Percentiles rank a stretch among this genome's conserved stretches.
Evolutionary conservation across 1,284 basidiomycete species (phyloP).

Genomic region (Psilocybe mexicana): DNA sequence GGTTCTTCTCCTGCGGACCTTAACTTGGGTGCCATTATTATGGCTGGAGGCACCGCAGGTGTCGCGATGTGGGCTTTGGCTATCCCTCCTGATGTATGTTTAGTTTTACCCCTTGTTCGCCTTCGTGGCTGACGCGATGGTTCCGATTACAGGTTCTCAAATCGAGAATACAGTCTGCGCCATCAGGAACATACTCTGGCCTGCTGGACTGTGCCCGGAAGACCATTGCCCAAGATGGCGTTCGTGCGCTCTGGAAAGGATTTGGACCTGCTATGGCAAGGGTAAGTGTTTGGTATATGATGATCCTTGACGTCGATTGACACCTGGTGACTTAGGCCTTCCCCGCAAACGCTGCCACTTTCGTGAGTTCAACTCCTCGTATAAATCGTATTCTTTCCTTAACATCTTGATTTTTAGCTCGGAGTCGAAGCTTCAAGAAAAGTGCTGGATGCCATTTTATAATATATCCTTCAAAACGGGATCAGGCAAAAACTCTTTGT

Average conservation of each 20-base stretch:
- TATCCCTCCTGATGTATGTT: slow-evolving; percentile 88
- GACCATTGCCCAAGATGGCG: slow-evolving; percentile 91
- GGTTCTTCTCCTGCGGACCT: slow-evolving; percentile 79
- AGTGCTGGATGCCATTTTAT: slow-evolving; percentile 67
- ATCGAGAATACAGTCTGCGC: slow-evolving; percentile 96
- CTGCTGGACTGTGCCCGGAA: slow-evolving; percentile 92
- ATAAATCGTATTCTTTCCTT: not conserved
- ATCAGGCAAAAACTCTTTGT: not conserved
- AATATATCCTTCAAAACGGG: slow-evolving; percentile 17
- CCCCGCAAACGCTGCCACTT: slow-evolving; percentile 95
- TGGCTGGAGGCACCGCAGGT: slow-evolving; percentile 94
- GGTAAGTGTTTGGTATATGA: slow-evolving; percentile 44
- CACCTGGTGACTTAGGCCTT: slow-evolving; percentile 59
- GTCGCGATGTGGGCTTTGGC: slow-evolving; percentile 98
- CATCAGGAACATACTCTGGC: slow-evolving; percentile 92
- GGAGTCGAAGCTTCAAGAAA: slow-evolving; percentile 83
- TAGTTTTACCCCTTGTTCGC: slow-evolving; percentile 2
- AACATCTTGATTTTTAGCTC: slow-evolving; percentile 45
- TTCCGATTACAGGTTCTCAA: slow-evolving; percentile 76
- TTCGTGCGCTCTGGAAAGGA: slow-evolving; percentile 92
- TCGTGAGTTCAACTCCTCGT: slow-evolving; percentile 56
- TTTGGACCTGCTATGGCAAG: slow-evolving; percentile 96
- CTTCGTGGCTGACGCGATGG: not conserved
- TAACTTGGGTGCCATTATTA: slow-evolving; percentile 85
- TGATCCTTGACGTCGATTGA: not conserved